Conservation (phyloP, 345 rosid species). For the Adansonia digitata region DNA sequence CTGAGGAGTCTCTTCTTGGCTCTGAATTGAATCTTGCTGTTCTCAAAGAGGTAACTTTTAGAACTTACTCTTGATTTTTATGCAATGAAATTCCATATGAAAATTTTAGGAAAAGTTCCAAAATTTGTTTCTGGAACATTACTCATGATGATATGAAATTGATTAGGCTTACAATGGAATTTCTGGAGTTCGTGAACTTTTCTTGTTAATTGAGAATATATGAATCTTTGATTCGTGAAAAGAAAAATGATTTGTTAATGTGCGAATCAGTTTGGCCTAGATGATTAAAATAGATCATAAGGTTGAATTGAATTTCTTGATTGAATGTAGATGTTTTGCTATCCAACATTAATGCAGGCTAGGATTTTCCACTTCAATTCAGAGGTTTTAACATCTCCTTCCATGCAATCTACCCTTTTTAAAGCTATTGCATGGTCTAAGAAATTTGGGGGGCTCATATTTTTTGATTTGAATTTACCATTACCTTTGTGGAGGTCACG, state of each 20-base stretch:
- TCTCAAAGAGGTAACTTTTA: slow-evolving; percentile 67
- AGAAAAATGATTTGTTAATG: no score
- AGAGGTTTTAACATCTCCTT: slow-evolving; percentile 56
- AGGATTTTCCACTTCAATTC: slow-evolving; percentile 83
- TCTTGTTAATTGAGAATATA: background rate
- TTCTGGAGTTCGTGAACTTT: background rate
- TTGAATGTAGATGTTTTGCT: slow-evolving; percentile 12
- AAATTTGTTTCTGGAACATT: no score
- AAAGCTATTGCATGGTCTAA: slow-evolving; percentile 68
- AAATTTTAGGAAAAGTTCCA: background rate
- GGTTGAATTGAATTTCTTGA: slow-evolving; percentile 6
- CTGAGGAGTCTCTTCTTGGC: slow-evolving; percentile 67
- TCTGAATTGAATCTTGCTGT: slow-evolving; percentile 73
- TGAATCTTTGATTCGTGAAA: no score
- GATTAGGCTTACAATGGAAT: no score
- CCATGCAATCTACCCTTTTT: slow-evolving; percentile 49
- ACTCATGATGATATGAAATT: no score
- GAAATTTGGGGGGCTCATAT: slow-evolving; percentile 69
- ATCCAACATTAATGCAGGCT: slow-evolving; percentile 48
- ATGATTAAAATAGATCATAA: background rate
- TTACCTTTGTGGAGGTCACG: slow-evolving; percentile 78
- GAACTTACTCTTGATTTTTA: background rate
- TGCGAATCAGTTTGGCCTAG: background rate
- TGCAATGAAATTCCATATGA: background rate
- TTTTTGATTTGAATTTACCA: slow-evolving; percentile 76